Base-by-base conservation (phyloP, 495 filamentous ascomycete species). In the Aspergillus egyptiacus region DNA sequence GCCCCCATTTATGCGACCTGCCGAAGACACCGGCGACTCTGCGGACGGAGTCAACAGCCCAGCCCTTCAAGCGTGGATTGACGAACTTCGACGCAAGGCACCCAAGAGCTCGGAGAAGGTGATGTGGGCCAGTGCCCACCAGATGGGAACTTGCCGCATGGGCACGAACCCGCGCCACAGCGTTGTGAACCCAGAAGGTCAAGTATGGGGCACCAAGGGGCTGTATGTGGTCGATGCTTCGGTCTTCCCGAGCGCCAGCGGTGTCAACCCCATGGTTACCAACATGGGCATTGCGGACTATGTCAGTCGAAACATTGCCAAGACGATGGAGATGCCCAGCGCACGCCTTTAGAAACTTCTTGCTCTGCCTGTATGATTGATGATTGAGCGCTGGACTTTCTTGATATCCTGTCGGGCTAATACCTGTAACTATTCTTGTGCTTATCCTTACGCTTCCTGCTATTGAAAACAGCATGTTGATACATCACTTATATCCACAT, bases 201-300 rank as follows among this genome's bases (percentile, higher is more conserved):
- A 73, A 55, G 87, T 93, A 3, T 95, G 88, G 87, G 89, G 81
- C 0, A 74, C 77, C 0, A 68, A 84, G 37, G 82, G 80, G 0
- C 50, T 96, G 55, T 93, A 84, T 59, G 81, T 96, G 2, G 78
- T 83, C 2, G 91, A 97, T 71, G 86, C 89, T 22, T 94, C 88
- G 54, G 82, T 96, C 0, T 89, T 96, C 53, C 91, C 91, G 0
- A 86, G 82, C 47, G 89, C 91, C 5, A 89, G 84, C 55, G 91
- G 91, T 5, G 90, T 94, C 9, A 96, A 96, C 62, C 91, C 90
- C 3, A 96, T 96, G 91, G 69, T 95, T 27, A 95, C 89, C 35
- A 84, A 76, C 47, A 93, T 96, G 89, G 88, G 82, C 2, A 89
- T 95, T 54, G 73, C 83, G 20, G 71, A 74, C 43, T 70, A 64